Evolutionary conservation across 176 grass and related monocot species (phyloP), one percentile per base, ranked within the genome.

Genomic region (Raddia distichophylla): DNA sequence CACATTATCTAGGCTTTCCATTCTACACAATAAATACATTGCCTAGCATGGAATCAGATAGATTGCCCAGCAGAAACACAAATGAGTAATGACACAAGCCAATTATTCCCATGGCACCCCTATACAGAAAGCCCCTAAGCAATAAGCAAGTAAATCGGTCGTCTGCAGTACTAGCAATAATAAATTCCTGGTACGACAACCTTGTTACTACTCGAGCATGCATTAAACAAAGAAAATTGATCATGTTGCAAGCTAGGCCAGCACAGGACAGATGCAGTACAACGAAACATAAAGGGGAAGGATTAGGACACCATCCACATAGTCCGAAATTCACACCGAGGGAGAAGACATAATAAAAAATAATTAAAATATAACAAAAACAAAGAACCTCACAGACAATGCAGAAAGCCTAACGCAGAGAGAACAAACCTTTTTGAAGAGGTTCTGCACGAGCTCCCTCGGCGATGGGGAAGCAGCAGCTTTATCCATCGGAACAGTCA

Each of bases 401-500:
- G 69, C 20, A 72, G 69, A 33, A 33, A 33, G 46, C 2, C 22
- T 5, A 72, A 52, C 15, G 8, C 27, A 50, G 12, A 16, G 15
- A 71, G 45, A 71, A 8, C 46, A 72, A 52, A 72, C 94, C 94
- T 94, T 94, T 56, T 87, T 89, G 60, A 88, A 83, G 52, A 98
- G 88, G 47, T 64, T 65, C 59, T 93, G 71, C 2, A 79, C 95
- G 50, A 89, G 61, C 74, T 94, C 95, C 61, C 86, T 14, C 2
- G 76, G 71, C 13, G 92, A 81, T 4, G 86, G 79, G 56, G 81
- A 22, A 35, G 77, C 60, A 61, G 83, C 70, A 73, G 47, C 48
- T 72, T 69, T 89, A 93, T 94, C 88, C 92, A 93, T 98, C 34
- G 84, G 95, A 84, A 98, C 84, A 91, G 92, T 94, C 95, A 98